Evolutionary conservation across 805 yeast species (phyloP), one percentile per base, ranked within the genome.

Genomic region (Trichomonascus vanleenenianus): DNA sequence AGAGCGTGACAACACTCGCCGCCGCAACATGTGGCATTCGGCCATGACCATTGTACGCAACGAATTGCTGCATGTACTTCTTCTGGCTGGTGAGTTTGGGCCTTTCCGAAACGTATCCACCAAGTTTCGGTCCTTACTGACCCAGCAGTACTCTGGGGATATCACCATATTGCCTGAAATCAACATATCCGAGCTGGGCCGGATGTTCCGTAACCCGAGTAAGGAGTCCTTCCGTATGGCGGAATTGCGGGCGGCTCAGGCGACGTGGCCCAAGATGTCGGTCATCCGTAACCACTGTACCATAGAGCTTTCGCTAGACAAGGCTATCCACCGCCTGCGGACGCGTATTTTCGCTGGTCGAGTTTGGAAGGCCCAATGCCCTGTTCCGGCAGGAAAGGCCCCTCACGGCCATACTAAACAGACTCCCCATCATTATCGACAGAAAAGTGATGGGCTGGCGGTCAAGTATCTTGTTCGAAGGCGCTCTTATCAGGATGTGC

Each of bases 231-330:
- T 89, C 38, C 62, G 80, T 39, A 83, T 81, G 47, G 76, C 85
- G 48, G 75, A 83, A 2, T 71, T 79, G 34, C 73, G 94, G 50
- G 98, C 97, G 1, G 93, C 95, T 1, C 69, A 85, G 47, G 91
- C 96, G 0, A 82, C 96, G 0, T 91, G 97, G 97, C 95, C 96
- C 0, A 85, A 86, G 57, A 63, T 93, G 3, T 78, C 95, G 1
- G 73, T 89, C 38, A 86, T 91, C 40, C 75, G 81, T 53, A 91
- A 93, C 61, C 96, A 87, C 58, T 88, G 96, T 63, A 81, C 93
- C 0, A 78, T 88, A 30, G 98, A 91, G 58, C 82, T 91, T 62
- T 83, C 88, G 0, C 67, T 91, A 35, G 97, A 91, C 62, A 75
- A 74, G 48, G 83, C 93, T 7, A 87, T 93, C 9, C 71, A 81